phyloP scores from a whole-genome alignment of 192 early-diverging fungal genomes.

The Dispira parvispora region DNA sequence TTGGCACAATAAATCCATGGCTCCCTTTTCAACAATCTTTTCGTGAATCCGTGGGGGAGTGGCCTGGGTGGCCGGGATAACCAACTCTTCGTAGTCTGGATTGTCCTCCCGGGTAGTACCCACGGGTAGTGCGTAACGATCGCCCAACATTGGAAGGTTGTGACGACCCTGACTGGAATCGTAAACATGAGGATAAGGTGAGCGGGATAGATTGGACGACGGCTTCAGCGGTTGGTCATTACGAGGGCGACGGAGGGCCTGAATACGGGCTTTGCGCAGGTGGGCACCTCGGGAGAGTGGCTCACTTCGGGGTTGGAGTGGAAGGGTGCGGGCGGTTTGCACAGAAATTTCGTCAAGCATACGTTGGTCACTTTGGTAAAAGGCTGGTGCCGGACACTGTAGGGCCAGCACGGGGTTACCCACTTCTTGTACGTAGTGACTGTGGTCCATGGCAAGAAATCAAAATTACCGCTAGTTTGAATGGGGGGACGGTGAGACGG shows the following conservation, averaged over 20 bases:
- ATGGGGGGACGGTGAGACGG: too few species aligned
- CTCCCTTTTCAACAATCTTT: slow-evolving; percentile 38
- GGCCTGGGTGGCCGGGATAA: slow-evolving; percentile 58
- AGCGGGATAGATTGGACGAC: slow-evolving; percentile 6
- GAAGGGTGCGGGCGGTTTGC: too few species aligned
- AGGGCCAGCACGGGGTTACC: too few species aligned
- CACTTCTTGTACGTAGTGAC: too few species aligned
- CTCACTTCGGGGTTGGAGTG: neutral
- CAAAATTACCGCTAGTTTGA: too few species aligned
- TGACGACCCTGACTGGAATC: slow-evolving; percentile 45
- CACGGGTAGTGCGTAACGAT: slow-evolving; percentile 55
- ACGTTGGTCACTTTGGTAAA: too few species aligned
- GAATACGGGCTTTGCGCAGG: neutral
- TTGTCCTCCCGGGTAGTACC: slow-evolving; percentile 59
- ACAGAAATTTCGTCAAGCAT: too few species aligned
- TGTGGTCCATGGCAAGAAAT: too few species aligned
- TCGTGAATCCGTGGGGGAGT: slow-evolving; percentile 50
- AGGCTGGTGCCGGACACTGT: too few species aligned
- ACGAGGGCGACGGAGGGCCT: slow-evolving; percentile 12
- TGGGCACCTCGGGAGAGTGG: neutral
- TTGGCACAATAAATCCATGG: slow-evolving; percentile 58
- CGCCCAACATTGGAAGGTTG: slow-evolving; percentile 59
- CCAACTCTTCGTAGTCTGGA: slow-evolving; percentile 79
- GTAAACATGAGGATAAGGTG: slow-evolving; percentile 71
- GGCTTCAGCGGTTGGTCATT: neutral